These are phyloP conservation scores for Gossypium laxum DNA, from an alignment of 441 rosid genomes.

Conservation along the genomic window DNA sequence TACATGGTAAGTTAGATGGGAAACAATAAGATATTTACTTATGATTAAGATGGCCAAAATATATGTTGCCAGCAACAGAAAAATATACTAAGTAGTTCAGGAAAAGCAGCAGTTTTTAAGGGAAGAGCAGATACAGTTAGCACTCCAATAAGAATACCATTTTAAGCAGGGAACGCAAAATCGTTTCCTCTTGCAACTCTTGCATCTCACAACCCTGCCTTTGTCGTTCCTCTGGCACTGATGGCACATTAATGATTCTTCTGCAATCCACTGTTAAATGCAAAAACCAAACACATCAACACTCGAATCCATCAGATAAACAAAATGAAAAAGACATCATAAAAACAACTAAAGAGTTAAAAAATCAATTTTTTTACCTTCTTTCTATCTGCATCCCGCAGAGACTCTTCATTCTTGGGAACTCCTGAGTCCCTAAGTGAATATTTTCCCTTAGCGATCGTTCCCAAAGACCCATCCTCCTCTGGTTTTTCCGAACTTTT, in stretches of 20 bases:
- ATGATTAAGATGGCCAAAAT: neutral
- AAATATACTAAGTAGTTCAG: neutral
- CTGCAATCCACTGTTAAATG: conserved; percentile 17
- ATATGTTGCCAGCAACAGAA: neutral
- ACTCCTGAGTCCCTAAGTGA: neutral
- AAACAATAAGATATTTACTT: neutral
- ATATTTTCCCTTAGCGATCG: neutral
- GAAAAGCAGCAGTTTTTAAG: neutral
- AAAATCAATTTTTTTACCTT: neutral
- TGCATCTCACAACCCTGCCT: conserved; percentile 49
- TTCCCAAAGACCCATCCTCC: neutral
- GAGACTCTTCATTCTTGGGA: neutral
- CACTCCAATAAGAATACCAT: conserved; percentile 34
- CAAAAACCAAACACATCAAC: neutral
- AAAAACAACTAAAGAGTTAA: neutral
- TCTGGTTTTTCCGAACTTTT: neutral
- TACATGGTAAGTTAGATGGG: neutral
- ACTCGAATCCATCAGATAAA: neutral
- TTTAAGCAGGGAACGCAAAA: conserved; percentile 44
- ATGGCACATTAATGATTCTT: conserved; percentile 45
- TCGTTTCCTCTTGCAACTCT: conserved; percentile 39
- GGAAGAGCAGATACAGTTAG: neutral
- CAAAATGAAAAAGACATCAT: conserved; percentile 2
- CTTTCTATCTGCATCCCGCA: neutral
- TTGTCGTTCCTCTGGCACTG: conserved; percentile 68